A percentile compares a stretch with the other conserved stretches of the same genome.
phyloP scores from a whole-genome alignment of 768 basidiomycete genomes.

The Ephemerocybe angulata region DNA sequence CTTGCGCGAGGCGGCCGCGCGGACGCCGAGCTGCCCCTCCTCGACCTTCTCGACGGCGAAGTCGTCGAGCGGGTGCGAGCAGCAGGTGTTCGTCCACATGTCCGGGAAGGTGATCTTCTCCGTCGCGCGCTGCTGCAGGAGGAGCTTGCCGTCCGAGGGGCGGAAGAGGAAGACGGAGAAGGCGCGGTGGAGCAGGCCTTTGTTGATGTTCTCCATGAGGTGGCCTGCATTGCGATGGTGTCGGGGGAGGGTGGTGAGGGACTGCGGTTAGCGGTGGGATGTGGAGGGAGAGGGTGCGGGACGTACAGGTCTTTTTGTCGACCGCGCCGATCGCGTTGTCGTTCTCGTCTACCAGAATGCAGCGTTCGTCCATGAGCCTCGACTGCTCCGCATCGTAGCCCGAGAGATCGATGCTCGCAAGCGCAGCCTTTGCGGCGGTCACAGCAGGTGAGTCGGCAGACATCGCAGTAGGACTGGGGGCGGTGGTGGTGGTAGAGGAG shows the following conservation, averaged over 20 bases:
- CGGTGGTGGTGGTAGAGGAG: not conserved
- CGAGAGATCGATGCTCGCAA: constrained; percentile 74
- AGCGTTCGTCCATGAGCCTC: constrained; percentile 92
- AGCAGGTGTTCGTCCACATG: constrained; percentile 99
- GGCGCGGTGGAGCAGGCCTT: constrained; percentile 92
- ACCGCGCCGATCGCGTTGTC: constrained; percentile 81
- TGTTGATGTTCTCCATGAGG: constrained; percentile 94
- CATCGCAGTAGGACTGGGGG: not conserved
- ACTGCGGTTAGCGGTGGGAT: not conserved
- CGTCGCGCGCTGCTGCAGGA: constrained; percentile 92
- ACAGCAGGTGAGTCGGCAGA: constrained; percentile 50
- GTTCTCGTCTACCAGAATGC: constrained; percentile 87
- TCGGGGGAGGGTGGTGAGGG: not conserved
- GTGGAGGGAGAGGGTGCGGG: not conserved
- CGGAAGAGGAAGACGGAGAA: constrained; percentile 98
- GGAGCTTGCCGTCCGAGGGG: constrained; percentile 87
- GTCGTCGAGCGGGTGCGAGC: constrained; percentile 94
- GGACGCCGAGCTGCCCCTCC: constrained; percentile 75
- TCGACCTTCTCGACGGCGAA: constrained; percentile 81
- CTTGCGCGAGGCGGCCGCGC: constrained; percentile 89
- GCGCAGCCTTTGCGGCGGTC: constrained; percentile 55
- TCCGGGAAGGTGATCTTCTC: constrained; percentile 99
- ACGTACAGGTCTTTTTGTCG: constrained; percentile 95
- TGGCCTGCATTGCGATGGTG: constrained; percentile 82
- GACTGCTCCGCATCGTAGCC: constrained; percentile 91